phyloP scores from a whole-genome alignment of 2,329 filamentous ascomycete genomes.

The Drechslerella stenobrocha region DNA sequence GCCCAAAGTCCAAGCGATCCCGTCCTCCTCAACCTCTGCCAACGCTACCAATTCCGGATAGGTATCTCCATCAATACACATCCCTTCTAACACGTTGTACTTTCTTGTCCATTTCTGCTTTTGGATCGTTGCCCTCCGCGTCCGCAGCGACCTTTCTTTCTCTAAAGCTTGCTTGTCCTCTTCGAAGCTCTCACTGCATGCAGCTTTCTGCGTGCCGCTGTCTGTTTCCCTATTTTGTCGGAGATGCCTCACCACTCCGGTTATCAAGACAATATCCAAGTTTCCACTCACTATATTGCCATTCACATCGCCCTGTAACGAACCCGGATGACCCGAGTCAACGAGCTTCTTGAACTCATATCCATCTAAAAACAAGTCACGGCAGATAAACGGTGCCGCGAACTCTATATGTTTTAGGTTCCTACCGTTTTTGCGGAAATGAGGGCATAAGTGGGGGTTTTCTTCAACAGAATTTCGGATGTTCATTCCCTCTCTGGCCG shows the following conservation, averaged over 20 bases:
- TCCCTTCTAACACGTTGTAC: slow-evolving; percentile 43
- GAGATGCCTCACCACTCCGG: slow-evolving; percentile 45
- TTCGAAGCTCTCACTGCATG: slow-evolving; percentile 43
- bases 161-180: slow-evolving; percentile 49
- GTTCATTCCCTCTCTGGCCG: slow-evolving; percentile 45
- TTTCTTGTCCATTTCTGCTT: slow-evolving; percentile 50
- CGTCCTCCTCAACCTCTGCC: slow-evolving; percentile 50
- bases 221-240: slow-evolving; percentile 38
- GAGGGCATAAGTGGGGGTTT: slow-evolving; percentile 50
- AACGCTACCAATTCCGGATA: slow-evolving; percentile 50
- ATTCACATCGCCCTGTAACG: slow-evolving; percentile 36
- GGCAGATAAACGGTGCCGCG: slow-evolving; percentile 50
- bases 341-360: slow-evolving; percentile 48
- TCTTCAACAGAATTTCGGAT: slow-evolving; percentile 26
- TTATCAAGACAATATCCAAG: slow-evolving; percentile 48
- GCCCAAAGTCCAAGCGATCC: slow-evolving; percentile 46
- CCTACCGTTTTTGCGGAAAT: slow-evolving; percentile 50
- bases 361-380: slow-evolving; percentile 50
- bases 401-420: slow-evolving; percentile 50
- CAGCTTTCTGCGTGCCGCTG: slow-evolving; percentile 9
- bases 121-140: slow-evolving; percentile 46
- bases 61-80: slow-evolving; percentile 50
- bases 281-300: slow-evolving; percentile 33
- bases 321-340: slow-evolving; percentile 49
- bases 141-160: slow-evolving; percentile 49